Conservation (phyloP, 495 filamentous ascomycete species). For the Wilcoxina mikolae region DNA sequence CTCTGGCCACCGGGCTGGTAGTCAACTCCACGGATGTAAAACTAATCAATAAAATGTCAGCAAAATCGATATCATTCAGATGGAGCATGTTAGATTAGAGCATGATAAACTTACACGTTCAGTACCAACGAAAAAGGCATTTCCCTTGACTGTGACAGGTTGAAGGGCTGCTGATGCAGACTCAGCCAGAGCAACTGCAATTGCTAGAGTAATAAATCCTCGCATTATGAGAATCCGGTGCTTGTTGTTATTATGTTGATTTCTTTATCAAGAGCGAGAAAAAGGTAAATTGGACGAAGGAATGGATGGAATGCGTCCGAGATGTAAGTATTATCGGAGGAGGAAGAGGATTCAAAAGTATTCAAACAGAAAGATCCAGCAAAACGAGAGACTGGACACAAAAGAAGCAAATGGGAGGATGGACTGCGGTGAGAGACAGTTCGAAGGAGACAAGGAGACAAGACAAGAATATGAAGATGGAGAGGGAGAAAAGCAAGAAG, state of each 20-base stretch:
- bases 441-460: no score
- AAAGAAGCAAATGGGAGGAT: background rate
- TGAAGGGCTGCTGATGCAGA: constrained; percentile 43
- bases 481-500: no score
- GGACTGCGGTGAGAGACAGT: no score
- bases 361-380: background rate
- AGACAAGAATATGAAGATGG: no score
- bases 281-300: background rate
- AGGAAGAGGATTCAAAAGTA: background rate
- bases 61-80: background rate
- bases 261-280: background rate
- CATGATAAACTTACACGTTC: constrained; percentile 34
- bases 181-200: constrained; percentile 41
- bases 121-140: constrained; percentile 74
- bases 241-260: background rate
- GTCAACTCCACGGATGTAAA: constrained; percentile 90
- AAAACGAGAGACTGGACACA: background rate
- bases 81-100: background rate
- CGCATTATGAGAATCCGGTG: constrained; percentile 19
- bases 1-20: constrained; percentile 90
- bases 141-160: constrained; percentile 44
- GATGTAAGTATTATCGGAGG: no score
- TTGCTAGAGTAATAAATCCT: constrained; percentile 33
- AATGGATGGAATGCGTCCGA: no score
- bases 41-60: constrained; percentile 29